Percentiles rank a stretch among this genome's conserved stretches.
These are phyloP conservation scores for Solanum megistacrolobum DNA, from an alignment of 257 asterid genomes.

Conservation along the genomic window DNA sequence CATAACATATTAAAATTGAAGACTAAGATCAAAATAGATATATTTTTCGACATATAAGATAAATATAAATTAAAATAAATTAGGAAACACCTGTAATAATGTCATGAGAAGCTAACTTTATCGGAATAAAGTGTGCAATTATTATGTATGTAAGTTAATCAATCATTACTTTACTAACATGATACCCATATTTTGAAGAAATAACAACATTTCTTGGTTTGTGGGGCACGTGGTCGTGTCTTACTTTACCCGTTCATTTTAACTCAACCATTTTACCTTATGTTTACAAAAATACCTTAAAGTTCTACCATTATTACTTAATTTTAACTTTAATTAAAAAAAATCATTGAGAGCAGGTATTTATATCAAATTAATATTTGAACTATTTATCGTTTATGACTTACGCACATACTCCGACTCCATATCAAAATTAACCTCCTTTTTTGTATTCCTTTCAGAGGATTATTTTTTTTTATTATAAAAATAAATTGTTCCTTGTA, in stretches of 20 bases:
- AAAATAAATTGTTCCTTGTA: background rate
- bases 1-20: too few relatives aligned
- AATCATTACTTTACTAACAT: background rate
- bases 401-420: background rate
- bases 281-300: background rate
- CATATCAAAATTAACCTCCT: too few relatives aligned
- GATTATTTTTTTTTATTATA: too few relatives aligned
- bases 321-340: background rate
- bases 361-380: background rate
- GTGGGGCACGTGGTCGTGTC: background rate
- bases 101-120: background rate
- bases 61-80: background rate
- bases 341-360: rapidly evolving
- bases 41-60: background rate
- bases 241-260: background rate
- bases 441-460: background rate
- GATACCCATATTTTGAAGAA: background rate
- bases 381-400: background rate
- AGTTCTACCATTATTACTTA: background rate
- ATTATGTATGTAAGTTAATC: background rate
- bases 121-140: background rate
- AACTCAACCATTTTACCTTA: background rate
- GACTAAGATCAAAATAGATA: too few relatives aligned
- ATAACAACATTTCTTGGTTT: background rate
- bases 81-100: background rate